Evolutionary conservation across 805 yeast genomes (phyloP).

Genomic region (Yamadazyma phyllophila): DNA sequence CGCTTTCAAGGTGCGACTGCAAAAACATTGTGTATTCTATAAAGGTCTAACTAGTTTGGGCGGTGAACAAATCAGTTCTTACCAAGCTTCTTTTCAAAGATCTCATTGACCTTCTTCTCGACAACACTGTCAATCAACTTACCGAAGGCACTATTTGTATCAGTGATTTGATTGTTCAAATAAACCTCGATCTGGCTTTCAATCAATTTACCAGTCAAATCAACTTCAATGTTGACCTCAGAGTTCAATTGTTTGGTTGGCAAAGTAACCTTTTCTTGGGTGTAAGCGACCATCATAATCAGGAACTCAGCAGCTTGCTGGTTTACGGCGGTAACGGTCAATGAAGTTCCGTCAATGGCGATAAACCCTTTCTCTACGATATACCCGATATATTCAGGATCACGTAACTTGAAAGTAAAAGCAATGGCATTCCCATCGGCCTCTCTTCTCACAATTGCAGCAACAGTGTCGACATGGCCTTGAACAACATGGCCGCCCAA

Average conservation of each 20-base stretch:
- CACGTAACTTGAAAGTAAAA: slow-evolving; percentile 71
- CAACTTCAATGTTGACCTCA: slow-evolving; percentile 88
- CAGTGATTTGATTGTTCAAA: slow-evolving; percentile 52
- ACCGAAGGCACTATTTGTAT: slow-evolving; percentile 48
- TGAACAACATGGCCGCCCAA: slow-evolving; percentile 98
- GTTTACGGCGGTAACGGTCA: slow-evolving; percentile 82
- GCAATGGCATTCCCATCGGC: slow-evolving; percentile 76
- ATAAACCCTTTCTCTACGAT: slow-evolving; percentile 96
- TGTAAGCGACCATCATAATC: slow-evolving; percentile 88
- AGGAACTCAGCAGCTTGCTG: slow-evolving; percentile 56
- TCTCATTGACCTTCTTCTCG: slow-evolving; percentile 26
- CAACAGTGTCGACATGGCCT: slow-evolving; percentile 94
- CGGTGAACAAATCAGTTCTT: not conserved
- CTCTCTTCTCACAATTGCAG: slow-evolving; percentile 51
- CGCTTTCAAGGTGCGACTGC: slow-evolving; percentile 3
- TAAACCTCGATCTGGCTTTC: slow-evolving; percentile 75
- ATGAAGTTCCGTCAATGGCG: slow-evolving; percentile 87
- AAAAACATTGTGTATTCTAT: not conserved
- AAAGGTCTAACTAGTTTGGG: too few relatives aligned
- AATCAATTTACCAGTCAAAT: slow-evolving; percentile 85
- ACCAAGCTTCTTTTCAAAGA: not conserved
- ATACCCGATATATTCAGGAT: slow-evolving; percentile 58
- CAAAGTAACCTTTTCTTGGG: slow-evolving; percentile 77
- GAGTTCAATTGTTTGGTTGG: slow-evolving; percentile 64
- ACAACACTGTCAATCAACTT: slow-evolving; percentile 40